Evolutionary conservation across 2,329 filamentous ascomycete genomes (phyloP).

Genomic region (Camptophora hylomeconis): DNA sequence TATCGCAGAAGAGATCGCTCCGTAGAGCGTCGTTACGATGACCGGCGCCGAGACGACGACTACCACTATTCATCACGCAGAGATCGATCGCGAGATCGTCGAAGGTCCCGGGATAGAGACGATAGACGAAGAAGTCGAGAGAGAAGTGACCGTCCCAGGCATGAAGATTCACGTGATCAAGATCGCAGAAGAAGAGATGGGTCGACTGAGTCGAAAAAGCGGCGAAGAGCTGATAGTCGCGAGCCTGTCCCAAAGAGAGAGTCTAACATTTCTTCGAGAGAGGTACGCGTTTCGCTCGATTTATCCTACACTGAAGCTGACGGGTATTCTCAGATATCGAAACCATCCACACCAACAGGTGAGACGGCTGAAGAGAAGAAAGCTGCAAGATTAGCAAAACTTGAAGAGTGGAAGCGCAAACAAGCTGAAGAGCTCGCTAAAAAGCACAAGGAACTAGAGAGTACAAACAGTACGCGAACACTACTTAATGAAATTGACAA

Average conservation of each 20-base stretch:
- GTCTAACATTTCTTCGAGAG: conserved; percentile 37
- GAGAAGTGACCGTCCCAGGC: conserved; percentile 53
- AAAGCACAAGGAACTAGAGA: conserved; percentile 54
- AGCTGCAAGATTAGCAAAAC: conserved; percentile 64
- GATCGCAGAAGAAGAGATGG: conserved; percentile 51
- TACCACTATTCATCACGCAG: conserved; percentile 49
- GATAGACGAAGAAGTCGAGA: conserved; percentile 52
- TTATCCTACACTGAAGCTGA: conserved; percentile 15
- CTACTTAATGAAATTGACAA: conserved; percentile 64
- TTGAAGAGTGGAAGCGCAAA: conserved; percentile 88
- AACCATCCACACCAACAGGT: conserved; percentile 35
- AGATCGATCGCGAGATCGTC: conserved; percentile 52
- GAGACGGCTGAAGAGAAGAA: conserved; percentile 60
- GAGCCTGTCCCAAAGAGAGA: conserved; percentile 39
- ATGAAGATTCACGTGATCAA: conserved; percentile 59
- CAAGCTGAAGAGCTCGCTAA: conserved; percentile 60
- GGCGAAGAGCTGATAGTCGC: conserved; percentile 52
- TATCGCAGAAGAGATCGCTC: conserved; percentile 60
- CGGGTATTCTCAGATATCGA: conserved; percentile 35
- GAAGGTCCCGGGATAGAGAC: conserved; percentile 44
- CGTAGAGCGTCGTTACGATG: conserved; percentile 37
- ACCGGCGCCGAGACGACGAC: conserved; percentile 54
- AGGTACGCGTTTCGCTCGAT: conserved; percentile 37
- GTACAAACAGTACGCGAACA: conserved; percentile 50
- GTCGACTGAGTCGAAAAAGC: conserved; percentile 58